Conservation (phyloP, 805 yeast genomes). For the Yamadazyma nakazawae region DNA sequence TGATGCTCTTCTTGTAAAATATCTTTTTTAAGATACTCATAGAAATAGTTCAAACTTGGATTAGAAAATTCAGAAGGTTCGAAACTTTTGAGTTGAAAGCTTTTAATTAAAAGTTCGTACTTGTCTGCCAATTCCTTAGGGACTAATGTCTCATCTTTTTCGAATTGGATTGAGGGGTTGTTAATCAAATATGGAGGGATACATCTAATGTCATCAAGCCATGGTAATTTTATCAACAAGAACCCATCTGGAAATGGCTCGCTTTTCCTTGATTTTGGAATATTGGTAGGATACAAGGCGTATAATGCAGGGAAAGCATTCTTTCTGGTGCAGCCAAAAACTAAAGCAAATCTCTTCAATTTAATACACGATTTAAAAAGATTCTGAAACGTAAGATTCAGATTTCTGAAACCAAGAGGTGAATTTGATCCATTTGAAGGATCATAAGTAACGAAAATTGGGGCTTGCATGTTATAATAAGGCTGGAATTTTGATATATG, state of each 20-base stretch:
- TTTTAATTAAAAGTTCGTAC: slow-evolving; percentile 28
- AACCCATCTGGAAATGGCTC: slow-evolving; percentile 63
- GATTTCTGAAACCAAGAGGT: slow-evolving; percentile 51
- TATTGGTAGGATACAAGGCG: slow-evolving; percentile 55
- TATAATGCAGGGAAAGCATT: slow-evolving; percentile 55
- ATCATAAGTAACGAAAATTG: slow-evolving; percentile 68
- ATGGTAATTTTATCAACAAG: slow-evolving; percentile 66
- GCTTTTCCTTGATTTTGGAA: slow-evolving; percentile 18
- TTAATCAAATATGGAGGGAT: slow-evolving; percentile 45
- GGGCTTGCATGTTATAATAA: slow-evolving; percentile 49
- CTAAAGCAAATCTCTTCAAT: slow-evolving; percentile 55
- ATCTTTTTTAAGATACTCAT: slow-evolving; percentile 59
- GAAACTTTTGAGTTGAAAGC: slow-evolving; percentile 46
- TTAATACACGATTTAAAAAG: slow-evolving; percentile 58
- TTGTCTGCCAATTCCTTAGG: slow-evolving; percentile 15
- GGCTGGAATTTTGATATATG: slow-evolving; percentile 43
- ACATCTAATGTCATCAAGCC: slow-evolving; percentile 68
- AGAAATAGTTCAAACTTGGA: slow-evolving; percentile 68
- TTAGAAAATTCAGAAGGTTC: slow-evolving; percentile 57
- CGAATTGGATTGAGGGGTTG: slow-evolving; percentile 18
- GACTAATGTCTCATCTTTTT: slow-evolving; percentile 10
- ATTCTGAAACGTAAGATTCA: slow-evolving; percentile 63
- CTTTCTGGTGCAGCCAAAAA: slow-evolving; percentile 64
- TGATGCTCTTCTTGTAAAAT: slow-evolving; percentile 47
- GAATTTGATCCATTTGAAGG: slow-evolving; percentile 31